These are phyloP conservation scores for Piedraia hortae DNA, from an alignment of 2,329 filamentous ascomycete species.

Conservation along the genomic window DNA sequence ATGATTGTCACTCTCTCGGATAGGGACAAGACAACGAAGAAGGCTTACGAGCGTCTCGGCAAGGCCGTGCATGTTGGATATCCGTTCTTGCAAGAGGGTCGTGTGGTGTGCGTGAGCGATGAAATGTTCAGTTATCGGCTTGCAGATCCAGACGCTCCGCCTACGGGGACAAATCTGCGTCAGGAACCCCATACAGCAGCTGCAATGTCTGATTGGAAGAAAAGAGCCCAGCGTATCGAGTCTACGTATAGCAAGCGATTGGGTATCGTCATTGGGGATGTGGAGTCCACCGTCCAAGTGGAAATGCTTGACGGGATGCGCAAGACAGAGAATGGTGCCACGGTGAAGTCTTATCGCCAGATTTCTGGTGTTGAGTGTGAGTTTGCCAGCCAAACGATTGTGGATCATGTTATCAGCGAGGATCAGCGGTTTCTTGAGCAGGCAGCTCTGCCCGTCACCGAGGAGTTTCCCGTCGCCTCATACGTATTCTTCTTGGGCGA, in stretches of 20 bases:
- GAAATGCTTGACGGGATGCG: conserved; percentile 76
- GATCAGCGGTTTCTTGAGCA: conserved; percentile 85
- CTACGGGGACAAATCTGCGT: conserved; percentile 24
- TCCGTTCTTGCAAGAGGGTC: conserved; percentile 83
- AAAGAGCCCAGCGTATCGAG: conserved; percentile 62
- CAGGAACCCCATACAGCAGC: conserved; percentile 42
- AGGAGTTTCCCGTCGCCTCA: conserved; percentile 67
- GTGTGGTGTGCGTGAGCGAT: conserved; percentile 67
- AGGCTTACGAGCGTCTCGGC: conserved; percentile 55
- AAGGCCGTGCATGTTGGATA: conserved; percentile 77
- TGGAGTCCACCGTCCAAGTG: conserved; percentile 75
- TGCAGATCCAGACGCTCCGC: conserved; percentile 21
- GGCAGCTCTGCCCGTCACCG: conserved; percentile 59
- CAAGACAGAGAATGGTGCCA: conserved; percentile 74
- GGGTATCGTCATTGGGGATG: conserved; percentile 58
- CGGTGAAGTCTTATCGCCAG: conserved; percentile 73
- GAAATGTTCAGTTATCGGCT: conserved; percentile 75
- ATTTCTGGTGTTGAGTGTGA: conserved; percentile 67
- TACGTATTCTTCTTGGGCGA: conserved; percentile 85
- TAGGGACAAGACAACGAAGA: conserved; percentile 39
- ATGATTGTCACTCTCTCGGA: conserved; percentile 70
- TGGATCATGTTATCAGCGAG: conserved; percentile 70
- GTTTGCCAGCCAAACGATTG: conserved; percentile 73
- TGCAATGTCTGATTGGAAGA: conserved; percentile 60
- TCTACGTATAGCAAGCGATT: conserved; percentile 72